Percentiles rank a stretch among this genome's conserved stretches.
Conservation (phyloP, 2,329 filamentous ascomycete species). For the Escovopsis weberi region DNA sequence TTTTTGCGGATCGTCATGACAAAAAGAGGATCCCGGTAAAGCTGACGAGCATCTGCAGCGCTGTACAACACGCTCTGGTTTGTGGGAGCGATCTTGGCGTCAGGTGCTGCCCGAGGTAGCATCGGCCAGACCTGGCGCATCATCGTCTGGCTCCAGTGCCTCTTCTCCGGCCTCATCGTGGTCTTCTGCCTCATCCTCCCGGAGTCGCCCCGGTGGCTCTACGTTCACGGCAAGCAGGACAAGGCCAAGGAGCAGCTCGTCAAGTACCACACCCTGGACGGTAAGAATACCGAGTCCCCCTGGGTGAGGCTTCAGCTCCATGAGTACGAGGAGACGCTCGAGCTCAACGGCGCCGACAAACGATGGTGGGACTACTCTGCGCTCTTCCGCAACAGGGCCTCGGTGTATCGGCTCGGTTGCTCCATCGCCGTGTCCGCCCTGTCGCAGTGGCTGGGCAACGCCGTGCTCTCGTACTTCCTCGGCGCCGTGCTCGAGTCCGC, state of each 20-base stretch:
- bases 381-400: constrained; percentile 26
- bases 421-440: constrained; percentile 26
- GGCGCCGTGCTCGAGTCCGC: constrained; percentile 33
- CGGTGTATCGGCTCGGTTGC: constrained; percentile 25
- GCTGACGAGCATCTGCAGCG: constrained; percentile 3
- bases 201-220: constrained; percentile 28
- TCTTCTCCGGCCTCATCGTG: constrained; percentile 25
- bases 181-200: constrained; percentile 23
- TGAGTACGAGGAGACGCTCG: constrained; percentile 28
- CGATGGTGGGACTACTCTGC: constrained; percentile 33
- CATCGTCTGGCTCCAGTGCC: constrained; percentile 28
- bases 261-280: constrained; percentile 23
- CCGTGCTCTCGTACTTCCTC: constrained; percentile 34
- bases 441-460: constrained; percentile 31
- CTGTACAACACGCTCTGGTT: constrained; percentile 31
- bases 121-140: constrained; percentile 23
- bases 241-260: constrained; percentile 21
- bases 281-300: constrained; percentile 27
- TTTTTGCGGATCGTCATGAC: background rate
- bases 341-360: constrained; percentile 29
- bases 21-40: no score
- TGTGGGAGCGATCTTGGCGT: constrained; percentile 34
- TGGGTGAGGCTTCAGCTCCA: constrained; percentile 30
- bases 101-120: constrained; percentile 31
- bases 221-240: constrained; percentile 24